Evolutionary conservation across 225 moss, liverwort and hornwort species (phyloP).

Genomic region (Physcomitrium patens): DNA sequence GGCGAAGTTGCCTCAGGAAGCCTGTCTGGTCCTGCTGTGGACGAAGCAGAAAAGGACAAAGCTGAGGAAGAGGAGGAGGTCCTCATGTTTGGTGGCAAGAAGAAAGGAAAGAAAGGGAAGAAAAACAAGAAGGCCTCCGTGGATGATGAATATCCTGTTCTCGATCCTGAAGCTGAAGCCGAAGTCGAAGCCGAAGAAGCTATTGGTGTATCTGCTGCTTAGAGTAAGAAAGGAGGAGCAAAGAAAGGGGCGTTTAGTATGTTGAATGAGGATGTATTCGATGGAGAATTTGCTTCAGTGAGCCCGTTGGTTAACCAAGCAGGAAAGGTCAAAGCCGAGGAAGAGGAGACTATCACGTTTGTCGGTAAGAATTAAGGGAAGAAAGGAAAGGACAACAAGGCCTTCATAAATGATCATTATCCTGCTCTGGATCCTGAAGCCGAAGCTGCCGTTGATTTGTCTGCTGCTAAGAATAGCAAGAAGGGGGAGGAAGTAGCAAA

Average conservation of each 20-base stretch:
- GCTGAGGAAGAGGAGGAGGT: conserved; percentile 45
- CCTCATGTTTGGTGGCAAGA: conserved; percentile 56
- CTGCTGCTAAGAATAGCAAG: conserved; percentile 22
- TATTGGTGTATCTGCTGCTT: conserved; percentile 21
- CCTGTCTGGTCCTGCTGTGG: no score
- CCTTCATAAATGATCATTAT: conserved; percentile 20
- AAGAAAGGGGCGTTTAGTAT: conserved; percentile 39
- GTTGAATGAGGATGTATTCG: conserved; percentile 42
- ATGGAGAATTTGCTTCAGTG: conserved; percentile 40
- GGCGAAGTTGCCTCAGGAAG: conserved; percentile 35
- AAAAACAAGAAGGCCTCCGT: conserved; percentile 42
- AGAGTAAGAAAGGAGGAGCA: conserved; percentile 32
- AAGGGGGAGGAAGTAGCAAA: conserved; percentile 44
- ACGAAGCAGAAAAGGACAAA: conserved; percentile 33
- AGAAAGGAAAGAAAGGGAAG: conserved; percentile 65
- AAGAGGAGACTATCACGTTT: conserved; percentile 31
- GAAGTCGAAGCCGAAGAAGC: background rate
- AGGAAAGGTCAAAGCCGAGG: conserved; percentile 44
- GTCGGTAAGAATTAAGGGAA: conserved; percentile 44
- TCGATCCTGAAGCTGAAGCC: conserved; percentile 10
- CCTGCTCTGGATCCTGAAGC: conserved; percentile 44
- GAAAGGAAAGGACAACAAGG: conserved; percentile 36
- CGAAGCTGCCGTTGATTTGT: conserved; percentile 15
- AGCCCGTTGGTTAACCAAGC: conserved; percentile 8
- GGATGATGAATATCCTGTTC: conserved; percentile 37